Base-by-base conservation (phyloP, 2,329 filamentous ascomycete species). In the Ophiostoma montium region DNA sequence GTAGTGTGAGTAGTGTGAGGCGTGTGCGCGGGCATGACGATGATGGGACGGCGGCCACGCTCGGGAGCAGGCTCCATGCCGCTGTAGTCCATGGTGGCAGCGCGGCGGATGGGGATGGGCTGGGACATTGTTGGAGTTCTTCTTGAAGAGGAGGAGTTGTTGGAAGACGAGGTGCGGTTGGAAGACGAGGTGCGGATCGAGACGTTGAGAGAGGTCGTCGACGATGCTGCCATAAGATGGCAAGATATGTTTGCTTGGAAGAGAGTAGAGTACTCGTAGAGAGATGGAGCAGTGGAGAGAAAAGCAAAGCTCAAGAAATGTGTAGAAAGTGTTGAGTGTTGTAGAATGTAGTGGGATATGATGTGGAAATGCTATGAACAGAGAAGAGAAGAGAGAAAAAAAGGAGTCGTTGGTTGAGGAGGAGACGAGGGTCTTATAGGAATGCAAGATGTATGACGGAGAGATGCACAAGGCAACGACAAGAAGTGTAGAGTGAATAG, bases 71-170 rank as follows among this genome's bases (percentile, higher is more conserved):
- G 46, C 46, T 53, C 52, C 36, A 51, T 49, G 55, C 46, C 55
- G 32, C 43, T 51, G 31, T 58, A 56, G 16, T 58, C 56, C 36
- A 57, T 50, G 36, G 57, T 60, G n/a, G 56, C 54, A 35, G 57
- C 53, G 38, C 58, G 58, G 50, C 57, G 55, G 47, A 59, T 55
- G n/a, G 54, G 54, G 47, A 57, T 57, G 19, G 57, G 56, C 23
- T 42, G 39, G 11, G 39, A n/a, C 35, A 49, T 52, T 48, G 53
- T 18, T 44, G 46, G 46, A 46, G 43, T 41, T 19, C 32, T 41
- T 53, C 45, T 55, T 50, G 42, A 48, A 42, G 35, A 46, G 46
- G 35, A 48, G 43, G 32, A 30, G 33, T 52, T 35, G 43, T 16
- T 21, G 12, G 45, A 27, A 32, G 31, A 41, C 19, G 44, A 30